Percentiles rank a stretch among this genome's conserved stretches.
phyloP scores from a whole-genome alignment of 208 protist species.

The Wallacemonas collosoma region DNA sequence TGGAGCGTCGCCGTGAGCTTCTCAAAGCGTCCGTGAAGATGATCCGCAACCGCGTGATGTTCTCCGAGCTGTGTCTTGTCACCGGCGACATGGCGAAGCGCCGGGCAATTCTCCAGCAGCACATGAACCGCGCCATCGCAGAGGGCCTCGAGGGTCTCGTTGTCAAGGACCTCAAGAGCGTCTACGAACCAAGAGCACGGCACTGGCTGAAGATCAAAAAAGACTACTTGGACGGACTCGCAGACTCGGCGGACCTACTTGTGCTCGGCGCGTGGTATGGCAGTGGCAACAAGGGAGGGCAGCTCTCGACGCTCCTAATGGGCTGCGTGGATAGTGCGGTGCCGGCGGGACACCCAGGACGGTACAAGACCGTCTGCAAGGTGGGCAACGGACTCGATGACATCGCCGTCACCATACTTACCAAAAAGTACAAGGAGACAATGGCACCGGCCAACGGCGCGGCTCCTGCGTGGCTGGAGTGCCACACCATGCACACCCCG shows the following conservation, averaged over 20 bases:
- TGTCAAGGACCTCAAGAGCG: constrained; percentile 65
- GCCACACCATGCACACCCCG: constrained; percentile 43
- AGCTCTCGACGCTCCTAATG: constrained; percentile 79
- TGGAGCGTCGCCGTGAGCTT: constrained; percentile 39
- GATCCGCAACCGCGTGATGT: constrained; percentile 48
- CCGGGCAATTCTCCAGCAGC: constrained; percentile 34
- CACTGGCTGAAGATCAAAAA: constrained; percentile 93
- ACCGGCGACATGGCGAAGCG: constrained; percentile 34
- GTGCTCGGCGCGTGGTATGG: constrained; percentile 83
- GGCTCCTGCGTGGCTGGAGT: constrained; percentile 56
- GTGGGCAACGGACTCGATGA: constrained; percentile 72
- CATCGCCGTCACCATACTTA: constrained; percentile 45
- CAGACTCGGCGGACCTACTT: constrained; percentile 83
- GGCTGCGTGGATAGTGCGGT: constrained; percentile 49
- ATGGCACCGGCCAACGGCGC: constrained; percentile 40
- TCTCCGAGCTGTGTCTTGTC: constrained; percentile 65
- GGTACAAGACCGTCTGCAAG: constrained; percentile 84
- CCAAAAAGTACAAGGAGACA: constrained; percentile 34
- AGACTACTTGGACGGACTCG: constrained; percentile 82
- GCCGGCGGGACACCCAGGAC: constrained; percentile 24
- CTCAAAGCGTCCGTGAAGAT: constrained; percentile 38
- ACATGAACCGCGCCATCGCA: constrained; percentile 61
- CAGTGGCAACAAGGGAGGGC: constrained; percentile 67
- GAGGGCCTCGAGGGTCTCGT: constrained; percentile 82
- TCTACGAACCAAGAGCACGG: constrained; percentile 75